phyloP scores from a whole-genome alignment of 2,329 filamentous ascomycete genomes.

The Helminthosporium solani region DNA sequence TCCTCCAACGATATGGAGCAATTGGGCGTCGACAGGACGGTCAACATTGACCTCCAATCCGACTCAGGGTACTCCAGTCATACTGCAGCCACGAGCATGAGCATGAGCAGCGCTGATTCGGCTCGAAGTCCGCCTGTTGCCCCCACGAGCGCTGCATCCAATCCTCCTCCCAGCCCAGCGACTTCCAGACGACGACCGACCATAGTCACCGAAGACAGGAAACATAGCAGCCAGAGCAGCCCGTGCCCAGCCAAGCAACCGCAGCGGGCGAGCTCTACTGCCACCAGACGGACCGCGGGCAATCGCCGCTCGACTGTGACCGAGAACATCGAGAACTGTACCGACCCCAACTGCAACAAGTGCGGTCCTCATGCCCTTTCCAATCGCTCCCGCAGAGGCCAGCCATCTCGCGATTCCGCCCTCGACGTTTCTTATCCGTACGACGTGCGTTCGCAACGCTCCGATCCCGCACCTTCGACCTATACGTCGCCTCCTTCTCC shows the following conservation, averaged over 20 bases:
- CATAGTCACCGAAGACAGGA: constrained; percentile 17
- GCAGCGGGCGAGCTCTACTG: constrained; percentile 24
- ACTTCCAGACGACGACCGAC: constrained; percentile 17
- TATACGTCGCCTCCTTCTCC: constrained; percentile 30
- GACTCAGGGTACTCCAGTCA: constrained; percentile 65
- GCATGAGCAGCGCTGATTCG: constrained; percentile 55
- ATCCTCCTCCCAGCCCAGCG: constrained; percentile 17
- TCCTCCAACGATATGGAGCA: constrained; percentile 43
- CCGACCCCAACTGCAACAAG: constrained; percentile 34
- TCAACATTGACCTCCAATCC: constrained; percentile 53
- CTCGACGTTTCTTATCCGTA: constrained; percentile 30
- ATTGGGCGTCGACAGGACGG: constrained; percentile 24
- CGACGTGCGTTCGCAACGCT: constrained; percentile 33
- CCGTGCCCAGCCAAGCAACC: constrained; percentile 22
- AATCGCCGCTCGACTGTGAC: constrained; percentile 13
- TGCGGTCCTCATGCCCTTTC: constrained; percentile 23
- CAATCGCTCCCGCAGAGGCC: constrained; percentile 15
- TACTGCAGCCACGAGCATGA: constrained; percentile 50
- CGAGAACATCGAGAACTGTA: constrained; percentile 30
- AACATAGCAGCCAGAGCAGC: constrained; percentile 22
- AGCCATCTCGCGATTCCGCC: constrained; percentile 28
- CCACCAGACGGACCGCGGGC: constrained; percentile 18
- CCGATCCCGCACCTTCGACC: constrained; percentile 28
- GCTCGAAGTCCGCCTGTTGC: constrained; percentile 36
- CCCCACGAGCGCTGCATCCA: constrained; percentile 16